phyloP scores from a whole-genome alignment of 352 stramenopile species.

The Pythium aquatile region DNA sequence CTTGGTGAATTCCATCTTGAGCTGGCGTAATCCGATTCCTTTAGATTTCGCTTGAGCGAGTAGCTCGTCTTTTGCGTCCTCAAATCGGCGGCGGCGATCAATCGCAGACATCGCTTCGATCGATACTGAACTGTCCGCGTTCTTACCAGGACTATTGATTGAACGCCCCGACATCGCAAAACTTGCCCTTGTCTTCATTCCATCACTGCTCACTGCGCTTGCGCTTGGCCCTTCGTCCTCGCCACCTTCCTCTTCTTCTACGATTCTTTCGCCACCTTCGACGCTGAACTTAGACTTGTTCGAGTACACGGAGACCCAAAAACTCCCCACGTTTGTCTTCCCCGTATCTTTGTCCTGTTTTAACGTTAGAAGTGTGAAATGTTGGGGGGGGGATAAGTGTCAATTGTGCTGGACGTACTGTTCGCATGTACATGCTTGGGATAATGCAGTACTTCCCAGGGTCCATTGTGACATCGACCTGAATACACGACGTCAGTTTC shows the following conservation, averaged over 20 bases:
- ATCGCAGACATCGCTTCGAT: slow-evolving; percentile 34
- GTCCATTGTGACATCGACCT: slow-evolving; percentile 72
- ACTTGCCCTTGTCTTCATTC: slow-evolving; percentile 13
- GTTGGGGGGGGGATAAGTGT: neutral
- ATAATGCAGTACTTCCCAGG: slow-evolving; percentile 79
- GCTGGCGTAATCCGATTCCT: slow-evolving; percentile 61
- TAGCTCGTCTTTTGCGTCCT: slow-evolving; percentile 73
- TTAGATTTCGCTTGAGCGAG: slow-evolving; percentile 58
- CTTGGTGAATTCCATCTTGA: slow-evolving; percentile 72
- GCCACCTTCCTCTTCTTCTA: slow-evolving; percentile 76
- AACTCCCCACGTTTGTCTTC: slow-evolving; percentile 73
- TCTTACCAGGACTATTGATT: slow-evolving; percentile 31
- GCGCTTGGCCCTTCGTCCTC: slow-evolving; percentile 27
- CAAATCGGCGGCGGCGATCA: slow-evolving; percentile 57
- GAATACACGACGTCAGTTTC: neutral
- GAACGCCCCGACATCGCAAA: slow-evolving; percentile 11
- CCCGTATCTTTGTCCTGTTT: slow-evolving; percentile 74
- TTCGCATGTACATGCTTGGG: slow-evolving; percentile 87
- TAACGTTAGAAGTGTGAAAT: neutral
- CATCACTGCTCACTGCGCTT: slow-evolving; percentile 1
- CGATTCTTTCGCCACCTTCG: slow-evolving; percentile 72
- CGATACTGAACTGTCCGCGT: slow-evolving; percentile 29
- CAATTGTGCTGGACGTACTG: slow-evolving; percentile 36
- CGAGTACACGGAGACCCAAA: slow-evolving; percentile 83
- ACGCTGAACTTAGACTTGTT: slow-evolving; percentile 63